Evolutionary conservation across 352 stramenopile genomes (phyloP).

Genomic region (Pythium biforme): DNA sequence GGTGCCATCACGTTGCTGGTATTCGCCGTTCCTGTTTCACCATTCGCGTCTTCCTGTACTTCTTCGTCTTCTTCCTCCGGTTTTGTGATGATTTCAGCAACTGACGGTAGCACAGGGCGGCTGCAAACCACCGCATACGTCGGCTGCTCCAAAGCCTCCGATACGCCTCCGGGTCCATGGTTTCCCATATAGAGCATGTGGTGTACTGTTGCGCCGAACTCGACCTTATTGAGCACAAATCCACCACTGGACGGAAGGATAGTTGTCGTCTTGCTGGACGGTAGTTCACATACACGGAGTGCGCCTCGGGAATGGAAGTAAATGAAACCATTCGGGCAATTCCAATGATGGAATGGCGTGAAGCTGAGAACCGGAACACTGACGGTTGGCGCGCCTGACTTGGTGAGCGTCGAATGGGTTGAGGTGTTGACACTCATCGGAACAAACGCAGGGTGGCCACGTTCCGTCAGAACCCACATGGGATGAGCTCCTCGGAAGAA

Average conservation of each 20-base stretch:
- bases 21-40: slow-evolving; percentile 46
- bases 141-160: slow-evolving; percentile 69
- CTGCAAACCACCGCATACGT: slow-evolving; percentile 84
- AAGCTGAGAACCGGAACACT: slow-evolving; percentile 85
- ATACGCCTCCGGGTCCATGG: slow-evolving; percentile 71
- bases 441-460: slow-evolving; percentile 61
- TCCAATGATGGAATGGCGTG: slow-evolving; percentile 87
- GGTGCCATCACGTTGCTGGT: slow-evolving; percentile 76
- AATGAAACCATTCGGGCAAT: slow-evolving; percentile 86
- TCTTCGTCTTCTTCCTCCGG: slow-evolving; percentile 64
- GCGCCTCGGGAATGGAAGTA: slow-evolving; percentile 84
- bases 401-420: slow-evolving; percentile 22
- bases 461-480: slow-evolving; percentile 81
- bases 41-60: slow-evolving; percentile 34
- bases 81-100: slow-evolving; percentile 61
- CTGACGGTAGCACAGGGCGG: slow-evolving; percentile 43
- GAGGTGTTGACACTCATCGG: slow-evolving; percentile 67
- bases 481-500: slow-evolving; percentile 85
- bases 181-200: slow-evolving; percentile 79
- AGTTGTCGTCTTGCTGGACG: slow-evolving; percentile 68
- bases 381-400: slow-evolving; percentile 33
- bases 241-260: slow-evolving; percentile 67
- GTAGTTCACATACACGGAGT: slow-evolving; percentile 79
- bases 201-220: slow-evolving; percentile 73
- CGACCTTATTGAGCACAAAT: slow-evolving; percentile 79